A percentile compares a stretch with the other conserved stretches of the same genome.
Evolutionary conservation across 768 basidiomycete genomes (phyloP).

Genomic region (Hypholoma sublateritium): DNA sequence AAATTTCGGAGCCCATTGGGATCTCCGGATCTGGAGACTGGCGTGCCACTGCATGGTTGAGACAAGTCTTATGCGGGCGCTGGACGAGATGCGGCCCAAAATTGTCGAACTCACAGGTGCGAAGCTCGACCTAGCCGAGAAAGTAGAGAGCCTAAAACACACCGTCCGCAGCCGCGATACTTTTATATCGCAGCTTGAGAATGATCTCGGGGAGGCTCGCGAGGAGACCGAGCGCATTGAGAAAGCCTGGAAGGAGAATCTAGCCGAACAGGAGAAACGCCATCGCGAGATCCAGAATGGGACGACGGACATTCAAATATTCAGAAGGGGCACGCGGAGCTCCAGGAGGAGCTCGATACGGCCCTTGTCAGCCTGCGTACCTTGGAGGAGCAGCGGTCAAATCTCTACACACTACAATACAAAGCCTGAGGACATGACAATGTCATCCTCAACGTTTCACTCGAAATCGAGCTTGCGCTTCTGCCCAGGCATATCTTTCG

Average conservation of each 20-base stretch:
- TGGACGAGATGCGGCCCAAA: slow-evolving; percentile 86
- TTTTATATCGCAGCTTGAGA: slow-evolving; percentile 62
- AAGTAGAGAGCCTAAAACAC: slow-evolving; percentile 54
- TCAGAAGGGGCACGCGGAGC: slow-evolving; percentile 58
- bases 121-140: slow-evolving; percentile 69
- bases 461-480: slow-evolving; percentile 71
- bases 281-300: slow-evolving; percentile 45
- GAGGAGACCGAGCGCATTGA: slow-evolving; percentile 49
- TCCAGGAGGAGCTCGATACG: slow-evolving; percentile 62
- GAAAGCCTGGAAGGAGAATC: slow-evolving; percentile 42
- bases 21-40: no score
- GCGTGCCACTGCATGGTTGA: no score
- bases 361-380: slow-evolving; percentile 52
- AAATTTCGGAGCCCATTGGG: no score
- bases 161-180: slow-evolving; percentile 54
- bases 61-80: slow-evolving; percentile 71
- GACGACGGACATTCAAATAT: slow-evolving; percentile 57
- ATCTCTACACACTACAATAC: slow-evolving; percentile 13
- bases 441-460: slow-evolving; percentile 33
- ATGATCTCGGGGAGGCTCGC: slow-evolving; percentile 52
- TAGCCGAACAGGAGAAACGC: slow-evolving; percentile 53
- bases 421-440: no score
- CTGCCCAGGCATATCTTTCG: slow-evolving; percentile 67
- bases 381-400: slow-evolving; percentile 66
- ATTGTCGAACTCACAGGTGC: slow-evolving; percentile 76